These are phyloP conservation scores for Physcomitrellopsis africana DNA, from an alignment of 225 moss, liverwort and hornwort genomes.

Conservation along the genomic window DNA sequence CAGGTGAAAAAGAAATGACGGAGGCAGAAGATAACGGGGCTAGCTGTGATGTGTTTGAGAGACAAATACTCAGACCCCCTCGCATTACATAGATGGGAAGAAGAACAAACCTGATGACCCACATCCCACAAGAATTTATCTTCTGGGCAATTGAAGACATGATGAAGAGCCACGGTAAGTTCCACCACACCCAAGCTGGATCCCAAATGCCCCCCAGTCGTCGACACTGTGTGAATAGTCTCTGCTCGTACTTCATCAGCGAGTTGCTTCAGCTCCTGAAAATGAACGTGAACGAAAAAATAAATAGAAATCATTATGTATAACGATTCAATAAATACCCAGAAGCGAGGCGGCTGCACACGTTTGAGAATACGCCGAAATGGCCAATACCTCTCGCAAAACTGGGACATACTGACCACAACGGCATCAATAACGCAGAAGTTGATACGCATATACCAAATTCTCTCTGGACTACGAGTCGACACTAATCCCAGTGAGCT, in stretches of 20 bases:
- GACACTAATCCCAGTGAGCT: background rate
- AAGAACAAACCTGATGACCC: conserved; percentile 52
- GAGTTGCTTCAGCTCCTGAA: conserved; percentile 57
- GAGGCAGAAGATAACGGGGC: background rate
- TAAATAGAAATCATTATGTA: background rate
- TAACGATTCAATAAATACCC: background rate
- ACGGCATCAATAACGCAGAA: no score
- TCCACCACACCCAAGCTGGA: conserved; percentile 67
- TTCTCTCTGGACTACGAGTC: background rate
- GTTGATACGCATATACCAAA: background rate
- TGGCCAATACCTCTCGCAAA: background rate
- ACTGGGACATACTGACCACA: background rate
- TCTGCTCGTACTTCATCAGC: conserved; percentile 59
- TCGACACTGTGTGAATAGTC: conserved; percentile 62
- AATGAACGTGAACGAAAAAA: background rate
- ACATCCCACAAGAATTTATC: conserved; percentile 69
- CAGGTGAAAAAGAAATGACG: background rate
- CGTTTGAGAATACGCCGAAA: background rate
- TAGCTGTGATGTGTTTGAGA: background rate
- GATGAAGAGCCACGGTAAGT: conserved; percentile 61
- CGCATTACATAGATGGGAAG: background rate
- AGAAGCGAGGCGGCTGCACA: background rate
- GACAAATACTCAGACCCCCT: background rate
- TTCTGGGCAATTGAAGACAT: conserved; percentile 65
- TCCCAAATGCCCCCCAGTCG: conserved; percentile 60